Base-by-base conservation (phyloP, 2,329 filamentous ascomycete species). In the Trichoderma sp. region DNA sequence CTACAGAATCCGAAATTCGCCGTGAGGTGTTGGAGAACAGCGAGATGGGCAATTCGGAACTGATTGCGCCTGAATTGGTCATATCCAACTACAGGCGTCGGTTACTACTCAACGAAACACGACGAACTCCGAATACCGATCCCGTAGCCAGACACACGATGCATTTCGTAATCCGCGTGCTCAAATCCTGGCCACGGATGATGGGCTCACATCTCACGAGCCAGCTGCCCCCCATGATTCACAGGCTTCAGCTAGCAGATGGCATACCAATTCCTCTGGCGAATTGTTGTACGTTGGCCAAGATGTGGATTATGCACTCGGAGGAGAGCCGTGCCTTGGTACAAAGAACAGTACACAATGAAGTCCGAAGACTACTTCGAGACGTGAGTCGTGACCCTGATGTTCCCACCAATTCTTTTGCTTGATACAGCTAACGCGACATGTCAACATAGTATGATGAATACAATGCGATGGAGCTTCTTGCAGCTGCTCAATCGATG, bases 361-460 rank as follows among this genome's bases (percentile, higher is more conserved):
- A 43, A n/a, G 39, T 43, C 39, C 39, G 39, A n/a, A 43, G 39
- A 7, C 17, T 43, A 4, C 39, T 43, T 43, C 15, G 15, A n/a
- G 39, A 43, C 3, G 39, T 43, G 39, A 43, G 39, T 43, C 3
- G 39, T 43, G 17, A 2, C 7, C 15, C 3, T 0, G 1, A 17
- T 0, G 0, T 43, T 43, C 7, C 15, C 1, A 17, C 1, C 3
- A 17, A 4, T 43, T 32, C 2, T 3, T 32, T 32, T 36, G 36
- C 3, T 43, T 43, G 36, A 17, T 17, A 7, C 36, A 43, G 15
- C 36, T 43, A 43, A 43, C 36, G 17, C 36, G 7, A 1, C 15
- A 17, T 43, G 7, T 43, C 4, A 8, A 43, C 3, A n/a, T n/a
- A 43, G 36, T 43, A 43, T 17, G 6, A 4, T 4, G 7, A 3